Base-by-base conservation (phyloP, 768 basidiomycete genomes). In the Kockovaella imperatae region DNA sequence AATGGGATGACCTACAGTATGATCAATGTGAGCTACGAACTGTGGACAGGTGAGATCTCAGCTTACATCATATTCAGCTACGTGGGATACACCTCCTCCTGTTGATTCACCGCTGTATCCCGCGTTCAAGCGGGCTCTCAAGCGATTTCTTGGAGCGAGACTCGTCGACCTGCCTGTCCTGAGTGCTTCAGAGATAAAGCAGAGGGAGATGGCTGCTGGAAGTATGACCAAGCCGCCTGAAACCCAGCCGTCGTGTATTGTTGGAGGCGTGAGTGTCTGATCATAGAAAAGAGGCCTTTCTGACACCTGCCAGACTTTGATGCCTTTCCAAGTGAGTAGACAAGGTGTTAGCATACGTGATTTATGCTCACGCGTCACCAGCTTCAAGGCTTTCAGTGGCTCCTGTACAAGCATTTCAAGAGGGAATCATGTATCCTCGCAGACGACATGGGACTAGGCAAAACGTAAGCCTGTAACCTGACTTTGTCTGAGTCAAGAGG, bases 1-100 rank as follows among this genome's bases (percentile, higher is more conserved):
- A 97, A 69, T 97, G 93, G 93, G 76, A 81, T 35, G 89, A 89
- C 53, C 75, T 96, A 23, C 82, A 84, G n/a, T 95, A 97, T 53
- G 85, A 93, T 18, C 84, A 89, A 75, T 82, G 91, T 87, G 49
- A 45, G 79, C 65, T n/a, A 43, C 23, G 43, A 10, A 24, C 17
- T 10, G 29, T n/a, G 17, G 11, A 8, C 5, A 4, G 34, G n/a
- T 18, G 34, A 17, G 31, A 25, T n/a, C 18, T 24, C 20, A 23
- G 46, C 46, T 51, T 41, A 56, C 29, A 17, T 15, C 25, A 7
- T 23, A 25, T 38, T 26, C 29, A 93, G 89, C 86, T n/a, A 82
- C 85, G 10, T 93, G 88, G 87, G 90, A 95, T 72, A 80, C 88
- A 15, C 88, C 91, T 1, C 87, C 88, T 29, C 78, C 77, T 7